A percentile compares a stretch with the other conserved stretches of the same genome.
These are phyloP conservation scores for Barnettozyma populi DNA, from an alignment of 805 yeast species.

Conservation along the genomic window DNA sequence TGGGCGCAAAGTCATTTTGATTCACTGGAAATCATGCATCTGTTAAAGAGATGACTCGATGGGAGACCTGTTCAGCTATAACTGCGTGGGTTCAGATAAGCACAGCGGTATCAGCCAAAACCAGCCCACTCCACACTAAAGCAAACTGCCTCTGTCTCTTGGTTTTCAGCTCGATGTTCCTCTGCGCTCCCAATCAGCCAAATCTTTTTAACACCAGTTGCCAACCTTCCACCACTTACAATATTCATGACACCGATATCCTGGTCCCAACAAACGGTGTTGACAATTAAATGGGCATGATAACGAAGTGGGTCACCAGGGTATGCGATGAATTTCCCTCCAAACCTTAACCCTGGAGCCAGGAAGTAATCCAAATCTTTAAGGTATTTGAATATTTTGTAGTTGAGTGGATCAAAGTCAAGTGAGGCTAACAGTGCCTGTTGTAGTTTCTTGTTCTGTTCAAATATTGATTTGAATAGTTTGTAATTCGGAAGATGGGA, in stretches of 20 bases:
- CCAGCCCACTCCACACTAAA: conserved; percentile 96
- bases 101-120: conserved; percentile 53
- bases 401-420: conserved; percentile 5
- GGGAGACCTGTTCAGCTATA: too few species aligned
- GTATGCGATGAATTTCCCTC: conserved; percentile 82
- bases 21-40: too few species aligned
- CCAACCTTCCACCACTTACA: conserved; percentile 83
- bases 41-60: too few species aligned
- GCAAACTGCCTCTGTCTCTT: conserved; percentile 31
- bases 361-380: conserved; percentile 42
- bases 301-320: conserved; percentile 93
- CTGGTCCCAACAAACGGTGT: conserved; percentile 42
- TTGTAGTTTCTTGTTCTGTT: conserved; percentile 14
- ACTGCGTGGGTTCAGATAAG: too few species aligned
- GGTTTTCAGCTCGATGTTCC: conserved; percentile 13
- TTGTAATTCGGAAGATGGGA: conserved; percentile 11
- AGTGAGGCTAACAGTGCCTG: conserved; percentile 3
- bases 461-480: conserved; percentile 11
- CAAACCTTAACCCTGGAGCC: conserved; percentile 87
- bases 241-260: conserved; percentile 53
- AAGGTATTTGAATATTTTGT: conserved; percentile 12
- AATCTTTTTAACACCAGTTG: conserved; percentile 86
- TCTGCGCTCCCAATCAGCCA: conserved; percentile 47
- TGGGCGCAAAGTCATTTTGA: too few species aligned
- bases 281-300: conserved; percentile 80